These are phyloP conservation scores for Vinca minor DNA, from an alignment of 257 asterid species.

Conservation along the genomic window DNA sequence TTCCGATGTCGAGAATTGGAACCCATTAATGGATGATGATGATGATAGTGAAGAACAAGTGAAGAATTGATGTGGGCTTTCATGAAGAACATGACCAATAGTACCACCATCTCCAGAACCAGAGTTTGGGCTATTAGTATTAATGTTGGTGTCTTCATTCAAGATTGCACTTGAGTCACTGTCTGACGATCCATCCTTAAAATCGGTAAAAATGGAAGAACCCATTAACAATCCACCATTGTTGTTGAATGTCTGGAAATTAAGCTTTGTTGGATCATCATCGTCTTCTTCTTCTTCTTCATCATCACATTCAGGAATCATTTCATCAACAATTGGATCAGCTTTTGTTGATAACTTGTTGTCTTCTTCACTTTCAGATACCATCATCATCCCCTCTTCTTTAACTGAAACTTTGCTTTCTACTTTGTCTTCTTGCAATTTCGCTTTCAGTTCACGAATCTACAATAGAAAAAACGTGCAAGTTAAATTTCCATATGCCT, in stretches of 20 bases:
- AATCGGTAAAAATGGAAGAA: slow-evolving; percentile 31
- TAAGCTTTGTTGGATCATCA: slow-evolving; percentile 25
- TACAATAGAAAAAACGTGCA: no score
- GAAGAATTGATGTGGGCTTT: slow-evolving; percentile 23
- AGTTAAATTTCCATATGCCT: no score
- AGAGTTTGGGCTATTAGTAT: slow-evolving; percentile 26
- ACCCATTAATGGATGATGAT: slow-evolving; percentile 13
- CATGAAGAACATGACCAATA: no score
- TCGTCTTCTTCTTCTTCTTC: slow-evolving; percentile 18
- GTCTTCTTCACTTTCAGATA: slow-evolving; percentile 13
- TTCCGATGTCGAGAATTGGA: slow-evolving; percentile 22
- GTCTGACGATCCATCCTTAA: slow-evolving; percentile 67
- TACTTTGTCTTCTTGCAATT: slow-evolving; percentile 31
- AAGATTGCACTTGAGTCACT: slow-evolving; percentile 81
- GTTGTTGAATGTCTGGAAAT: slow-evolving; percentile 29
- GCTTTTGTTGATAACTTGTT: slow-evolving; percentile 14
- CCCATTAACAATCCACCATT: slow-evolving; percentile 13
- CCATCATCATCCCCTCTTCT: slow-evolving; percentile 42
- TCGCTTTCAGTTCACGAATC: slow-evolving; percentile 57
- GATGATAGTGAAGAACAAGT: no score
- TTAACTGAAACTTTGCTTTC: slow-evolving; percentile 38
- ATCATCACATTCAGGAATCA: slow-evolving; percentile 16
- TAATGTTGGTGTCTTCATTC: slow-evolving; percentile 44
- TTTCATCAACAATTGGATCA: background rate
- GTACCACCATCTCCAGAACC: no score